These are phyloP conservation scores for Aspergillus steynii DNA, from an alignment of 495 filamentous ascomycete genomes.

Conservation along the genomic window DNA sequence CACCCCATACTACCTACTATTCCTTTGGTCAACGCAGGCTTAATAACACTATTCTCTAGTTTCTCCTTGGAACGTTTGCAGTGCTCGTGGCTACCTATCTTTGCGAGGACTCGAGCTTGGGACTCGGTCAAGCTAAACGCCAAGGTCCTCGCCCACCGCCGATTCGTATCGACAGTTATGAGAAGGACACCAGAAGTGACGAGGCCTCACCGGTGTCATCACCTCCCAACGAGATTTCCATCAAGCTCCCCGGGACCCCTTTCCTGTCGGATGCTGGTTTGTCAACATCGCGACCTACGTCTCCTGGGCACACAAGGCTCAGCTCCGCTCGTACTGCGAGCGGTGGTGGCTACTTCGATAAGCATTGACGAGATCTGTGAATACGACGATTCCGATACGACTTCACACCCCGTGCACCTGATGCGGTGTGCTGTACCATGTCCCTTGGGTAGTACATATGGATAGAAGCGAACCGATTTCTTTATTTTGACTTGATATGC, in stretches of 20 bases:
- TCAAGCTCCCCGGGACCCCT: slow-evolving; percentile 52
- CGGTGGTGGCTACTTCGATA: slow-evolving; percentile 35
- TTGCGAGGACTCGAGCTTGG: slow-evolving; percentile 58
- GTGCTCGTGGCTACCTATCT: slow-evolving; percentile 82
- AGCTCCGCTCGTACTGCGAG: slow-evolving; percentile 36
- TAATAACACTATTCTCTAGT: slow-evolving; percentile 53
- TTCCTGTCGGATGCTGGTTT: slow-evolving; percentile 53
- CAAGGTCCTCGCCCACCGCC: slow-evolving; percentile 62
- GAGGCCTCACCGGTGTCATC: slow-evolving; percentile 46
- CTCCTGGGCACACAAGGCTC: slow-evolving; percentile 58
- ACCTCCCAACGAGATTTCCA: slow-evolving; percentile 49
- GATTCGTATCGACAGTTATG: slow-evolving; percentile 72
- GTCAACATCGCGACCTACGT: slow-evolving; percentile 67
- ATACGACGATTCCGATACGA: slow-evolving; percentile 18
- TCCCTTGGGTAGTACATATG: slow-evolving; percentile 22
- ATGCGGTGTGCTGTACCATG: slow-evolving; percentile 10
- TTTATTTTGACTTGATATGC: not conserved
- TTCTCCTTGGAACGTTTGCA: slow-evolving; percentile 72
- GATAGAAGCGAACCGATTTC: slow-evolving; percentile 11
- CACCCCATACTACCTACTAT: slow-evolving; percentile 1
- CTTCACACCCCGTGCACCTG: slow-evolving; percentile 15
- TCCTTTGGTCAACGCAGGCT: not conserved
- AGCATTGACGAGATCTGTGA: slow-evolving; percentile 27
- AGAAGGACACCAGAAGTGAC: slow-evolving; percentile 58
- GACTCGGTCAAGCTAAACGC: slow-evolving; percentile 40